These are phyloP conservation scores for Verbascum thapsus DNA, from an alignment of 257 asterid genomes.

Conservation along the genomic window DNA sequence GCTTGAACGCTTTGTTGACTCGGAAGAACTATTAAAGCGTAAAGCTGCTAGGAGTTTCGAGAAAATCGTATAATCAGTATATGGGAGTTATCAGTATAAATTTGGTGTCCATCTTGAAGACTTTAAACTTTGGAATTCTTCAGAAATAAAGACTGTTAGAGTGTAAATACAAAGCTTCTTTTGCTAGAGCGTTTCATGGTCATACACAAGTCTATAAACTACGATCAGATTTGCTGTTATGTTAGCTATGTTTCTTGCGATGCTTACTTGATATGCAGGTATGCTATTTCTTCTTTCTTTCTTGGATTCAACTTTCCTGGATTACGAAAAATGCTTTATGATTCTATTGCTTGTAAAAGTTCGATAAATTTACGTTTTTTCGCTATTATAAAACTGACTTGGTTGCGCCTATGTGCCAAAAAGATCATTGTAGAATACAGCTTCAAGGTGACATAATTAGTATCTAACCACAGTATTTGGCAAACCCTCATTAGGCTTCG, in stretches of 20 bases:
- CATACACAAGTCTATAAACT: background rate
- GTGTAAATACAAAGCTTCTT: conserved; percentile 8
- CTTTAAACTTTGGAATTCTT: background rate
- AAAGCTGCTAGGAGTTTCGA: conserved; percentile 36
- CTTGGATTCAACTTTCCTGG: background rate
- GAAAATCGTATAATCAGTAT: background rate
- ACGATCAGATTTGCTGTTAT: background rate
- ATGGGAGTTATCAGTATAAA: background rate
- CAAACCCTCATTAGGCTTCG: too few species aligned
- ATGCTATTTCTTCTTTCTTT: background rate
- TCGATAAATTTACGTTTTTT: too few species aligned
- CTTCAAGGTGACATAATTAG: too few species aligned
- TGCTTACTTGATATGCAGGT: too few species aligned
- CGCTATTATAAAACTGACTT: too few species aligned
- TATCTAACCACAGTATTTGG: too few species aligned
- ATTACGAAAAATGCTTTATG: background rate
- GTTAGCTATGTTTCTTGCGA: too few species aligned
- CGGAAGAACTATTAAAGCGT: conserved; percentile 76
- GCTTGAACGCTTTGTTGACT: conserved; percentile 80
- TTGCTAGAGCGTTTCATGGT: background rate
- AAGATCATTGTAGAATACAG: too few species aligned
- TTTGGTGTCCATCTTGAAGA: background rate
- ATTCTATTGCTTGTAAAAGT: background rate
- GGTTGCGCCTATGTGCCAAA: too few species aligned
- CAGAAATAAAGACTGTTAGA: background rate